Base-by-base conservation (phyloP, 2,329 filamentous ascomycete species). In the Monosporascus sp. region DNA sequence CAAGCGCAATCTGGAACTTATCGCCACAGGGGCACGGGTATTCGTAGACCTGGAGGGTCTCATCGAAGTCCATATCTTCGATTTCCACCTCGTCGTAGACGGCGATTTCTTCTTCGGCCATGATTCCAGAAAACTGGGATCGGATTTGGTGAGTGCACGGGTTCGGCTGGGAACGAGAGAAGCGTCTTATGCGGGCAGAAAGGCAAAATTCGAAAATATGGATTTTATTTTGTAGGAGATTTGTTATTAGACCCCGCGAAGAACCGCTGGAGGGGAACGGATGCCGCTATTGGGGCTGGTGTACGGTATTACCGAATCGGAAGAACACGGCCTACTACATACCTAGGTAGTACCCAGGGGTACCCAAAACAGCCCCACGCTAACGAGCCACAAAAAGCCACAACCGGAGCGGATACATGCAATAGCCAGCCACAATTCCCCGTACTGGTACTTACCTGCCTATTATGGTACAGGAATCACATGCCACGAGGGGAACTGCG, bases 61-160 rank as follows among this genome's bases (percentile, higher is more conserved):
- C 75, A 71, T 97, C 91, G 70, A 83, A 97, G 65, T 89, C 94
- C 91, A 97, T 96, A 73, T 99, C 94, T 72, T 97, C 93, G 75
- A 97, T 97, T 71, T 97, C 93, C 72, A 97, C 93, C 73, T 97
- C 93, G 67, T 97, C 93, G 77, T 97, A 97, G 69, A 96, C 89
- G 61, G 87, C 84, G 53, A 87, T 72, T 37, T 74, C 69, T 47
- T 75, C 75, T 50, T 82, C 78, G 59, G 43, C 43, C 43, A 46
- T 46, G 22, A n/a, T 31, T n/a, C 87, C 81, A 67, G 85, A 37
- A 83, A 78, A 83, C 85, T 86, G 52, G 60, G 44, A 47, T 74
- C n/a, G 41, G 9, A 11, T 31, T 31, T 11, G 27, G 27, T 31
- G 27, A 31, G 4, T 31, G 9, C 27, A 11, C 8, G 27, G 27